Evolutionary conservation across 2,329 filamentous ascomycete genomes (phyloP), one percentile per base, ranked within the genome.

Genomic region (Aspergillus phoenicis): DNA sequence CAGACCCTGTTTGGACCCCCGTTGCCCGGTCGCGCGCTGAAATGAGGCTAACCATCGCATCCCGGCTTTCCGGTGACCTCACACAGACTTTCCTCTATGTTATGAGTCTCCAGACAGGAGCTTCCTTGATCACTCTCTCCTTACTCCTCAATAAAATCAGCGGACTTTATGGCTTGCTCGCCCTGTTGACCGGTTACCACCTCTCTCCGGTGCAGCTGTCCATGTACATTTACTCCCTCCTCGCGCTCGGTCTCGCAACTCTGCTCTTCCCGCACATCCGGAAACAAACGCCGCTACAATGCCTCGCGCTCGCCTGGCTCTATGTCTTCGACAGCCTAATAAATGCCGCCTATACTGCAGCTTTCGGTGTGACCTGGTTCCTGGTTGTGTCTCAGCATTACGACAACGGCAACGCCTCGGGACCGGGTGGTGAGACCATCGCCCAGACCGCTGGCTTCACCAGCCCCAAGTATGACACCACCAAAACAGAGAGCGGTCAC

Each of bases 71-170:
- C 53, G 58, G 60, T 58, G 17, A 57, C 55, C 47, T 13, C 45
- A 56, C 47, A 55, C 74, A 97, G 93, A 89, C 87, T 51, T 94
- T 97, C 75, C 85, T 97, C 66, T 91, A 91, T 74, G 82, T 93
- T 71, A 89, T 97, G 82, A 91, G 90, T 73, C 87, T 97, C 58
- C 90, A 91, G 70, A 94, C 91, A 36, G 93, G 91, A 67, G 89
- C 91, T 51, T 91, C 95, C 69, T 85, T 97, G 71, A 92, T 97
- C 70, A 88, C 90, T 4, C 83, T 95, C 63, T 88, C 90, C 10
- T 86, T 96, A 65, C 84, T 96, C 58, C 89, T 97, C 80, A 97
- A 97, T 84, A 97, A 97, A 78, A 86, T 93, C 67, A 94, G 91
- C 53, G 93, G 93, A 60, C 83, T 97, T 68, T 97, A 96, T 78